Conservation (phyloP, 352 stramenopile species). For the Phytophthora boehmeriae region DNA sequence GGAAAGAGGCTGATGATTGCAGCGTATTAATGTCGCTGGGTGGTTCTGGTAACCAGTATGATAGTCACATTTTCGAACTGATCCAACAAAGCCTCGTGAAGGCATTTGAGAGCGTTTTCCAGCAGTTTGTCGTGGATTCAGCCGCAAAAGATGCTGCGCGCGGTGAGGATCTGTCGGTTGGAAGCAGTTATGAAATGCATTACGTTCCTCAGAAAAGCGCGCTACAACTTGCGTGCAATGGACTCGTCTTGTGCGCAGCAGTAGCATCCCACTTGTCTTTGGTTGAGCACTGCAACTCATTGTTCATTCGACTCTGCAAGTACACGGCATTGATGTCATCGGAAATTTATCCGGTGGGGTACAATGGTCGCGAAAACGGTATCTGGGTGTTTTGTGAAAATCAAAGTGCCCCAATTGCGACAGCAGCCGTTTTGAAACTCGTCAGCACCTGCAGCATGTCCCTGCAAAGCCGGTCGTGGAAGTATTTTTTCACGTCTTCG, state of each 20-base stretch:
- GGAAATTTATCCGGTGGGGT: constrained; percentile 61
- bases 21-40: constrained; percentile 17
- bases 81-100: constrained; percentile 54
- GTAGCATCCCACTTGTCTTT: constrained; percentile 62
- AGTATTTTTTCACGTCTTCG: constrained; percentile 69
- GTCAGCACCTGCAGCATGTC: constrained; percentile 60
- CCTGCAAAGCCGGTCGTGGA: constrained; percentile 60
- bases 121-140: constrained; percentile 67
- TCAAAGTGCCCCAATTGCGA: constrained; percentile 68
- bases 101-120: constrained; percentile 76
- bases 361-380: constrained; percentile 64
- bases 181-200: constrained; percentile 40
- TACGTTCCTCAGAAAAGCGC: constrained; percentile 78
- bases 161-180: constrained; percentile 24
- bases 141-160: constrained; percentile 50
- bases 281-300: constrained; percentile 57
- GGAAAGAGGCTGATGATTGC: constrained; percentile 14
- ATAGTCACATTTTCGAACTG: constrained; percentile 74
- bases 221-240: constrained; percentile 79
- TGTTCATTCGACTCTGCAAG: constrained; percentile 68
- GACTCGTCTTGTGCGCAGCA: constrained; percentile 68
- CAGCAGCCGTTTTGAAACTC: constrained; percentile 74
- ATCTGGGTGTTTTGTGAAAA: constrained; percentile 70
- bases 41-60: constrained; percentile 54
- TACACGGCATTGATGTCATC: constrained; percentile 69